Percentiles rank a stretch among this genome's conserved stretches.
Evolutionary conservation across 202 grass and related monocot genomes (phyloP).

Genomic region (Miscanthus sacchariflorus): DNA sequence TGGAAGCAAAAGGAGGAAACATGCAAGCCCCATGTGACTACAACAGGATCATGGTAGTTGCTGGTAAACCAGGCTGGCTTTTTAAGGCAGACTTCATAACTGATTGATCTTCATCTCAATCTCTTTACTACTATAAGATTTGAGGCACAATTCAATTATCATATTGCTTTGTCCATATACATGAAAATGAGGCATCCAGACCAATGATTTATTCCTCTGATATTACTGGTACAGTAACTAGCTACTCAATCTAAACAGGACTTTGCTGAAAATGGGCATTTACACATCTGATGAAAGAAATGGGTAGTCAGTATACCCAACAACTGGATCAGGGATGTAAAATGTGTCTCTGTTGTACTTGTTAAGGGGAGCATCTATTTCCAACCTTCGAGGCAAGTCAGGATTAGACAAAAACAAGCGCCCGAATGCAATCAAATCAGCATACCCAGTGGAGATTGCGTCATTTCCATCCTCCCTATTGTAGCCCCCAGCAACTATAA

Average conservation of each 20-base stretch:
- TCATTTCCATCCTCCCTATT: slow-evolving; percentile 67
- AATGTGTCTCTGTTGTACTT: slow-evolving; percentile 76
- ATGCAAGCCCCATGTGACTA: background rate
- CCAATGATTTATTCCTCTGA: slow-evolving; percentile 22
- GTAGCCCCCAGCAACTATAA: slow-evolving; percentile 76
- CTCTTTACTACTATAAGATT: background rate
- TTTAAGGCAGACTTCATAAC: background rate
- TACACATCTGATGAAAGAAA: slow-evolving; percentile 61
- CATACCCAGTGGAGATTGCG: slow-evolving; percentile 58
- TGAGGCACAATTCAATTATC: background rate
- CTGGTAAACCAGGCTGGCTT: slow-evolving; percentile 10
- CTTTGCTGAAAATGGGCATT: background rate
- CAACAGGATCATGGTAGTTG: background rate
- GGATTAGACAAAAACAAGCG: slow-evolving; percentile 81
- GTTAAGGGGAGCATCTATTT: slow-evolving; percentile 72
- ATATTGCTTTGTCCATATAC: slow-evolving; percentile 21
- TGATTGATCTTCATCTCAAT: background rate
- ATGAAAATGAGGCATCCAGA: slow-evolving; percentile 37
- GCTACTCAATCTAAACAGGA: background rate
- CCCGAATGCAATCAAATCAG: slow-evolving; percentile 76
- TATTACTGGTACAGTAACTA: slow-evolving; percentile 23
- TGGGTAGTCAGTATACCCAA: slow-evolving; percentile 79
- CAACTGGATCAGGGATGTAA: slow-evolving; percentile 69
- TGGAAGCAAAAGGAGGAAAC: slow-evolving; percentile 28
- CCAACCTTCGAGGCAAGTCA: slow-evolving; percentile 70